Conservation (phyloP, 208 protist species). For the Crithidia acanthocephali region DNA sequence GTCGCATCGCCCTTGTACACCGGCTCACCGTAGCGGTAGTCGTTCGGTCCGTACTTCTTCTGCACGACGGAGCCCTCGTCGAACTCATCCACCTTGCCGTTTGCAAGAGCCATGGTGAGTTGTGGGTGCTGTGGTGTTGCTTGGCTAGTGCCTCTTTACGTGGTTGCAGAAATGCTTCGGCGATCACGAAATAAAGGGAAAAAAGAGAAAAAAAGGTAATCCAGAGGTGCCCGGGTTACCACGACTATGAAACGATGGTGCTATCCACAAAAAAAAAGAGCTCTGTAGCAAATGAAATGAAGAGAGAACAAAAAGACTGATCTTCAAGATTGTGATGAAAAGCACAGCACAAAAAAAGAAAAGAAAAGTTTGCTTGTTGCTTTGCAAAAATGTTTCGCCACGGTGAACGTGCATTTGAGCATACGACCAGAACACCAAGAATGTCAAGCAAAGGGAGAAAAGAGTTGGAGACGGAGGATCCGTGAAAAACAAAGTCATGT, state of each 20-base stretch:
- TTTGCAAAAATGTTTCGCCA: not conserved
- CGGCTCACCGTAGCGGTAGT: constrained; percentile 38
- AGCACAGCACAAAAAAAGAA: not conserved
- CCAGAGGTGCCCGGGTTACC: not conserved
- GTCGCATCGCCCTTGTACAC: constrained; percentile 62
- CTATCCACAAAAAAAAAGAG: constrained; percentile 14
- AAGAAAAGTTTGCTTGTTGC: not conserved
- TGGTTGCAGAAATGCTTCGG: not conserved
- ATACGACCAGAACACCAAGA: too few species aligned
- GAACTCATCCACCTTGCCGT: constrained; percentile 76
- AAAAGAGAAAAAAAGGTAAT: constrained; percentile 1
- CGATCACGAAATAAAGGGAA: not conserved
- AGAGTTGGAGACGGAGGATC: too few species aligned
- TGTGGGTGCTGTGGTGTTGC: not conserved
- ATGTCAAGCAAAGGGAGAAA: not conserved
- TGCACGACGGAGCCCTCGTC: constrained; percentile 66
- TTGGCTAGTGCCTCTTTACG: not conserved
- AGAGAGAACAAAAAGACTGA: not conserved
- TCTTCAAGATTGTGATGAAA: constrained; percentile 3
- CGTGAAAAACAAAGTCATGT: too few species aligned
- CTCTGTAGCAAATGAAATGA: not conserved
- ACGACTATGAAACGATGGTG: not conserved
- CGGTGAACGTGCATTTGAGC: too few species aligned
- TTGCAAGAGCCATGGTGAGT: constrained; percentile 20
- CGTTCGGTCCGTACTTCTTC: constrained; percentile 37